Percentiles rank a stretch among this genome's conserved stretches.
Conservation (phyloP, 495 filamentous ascomycete genomes). For the Hypoxylon rickii region DNA sequence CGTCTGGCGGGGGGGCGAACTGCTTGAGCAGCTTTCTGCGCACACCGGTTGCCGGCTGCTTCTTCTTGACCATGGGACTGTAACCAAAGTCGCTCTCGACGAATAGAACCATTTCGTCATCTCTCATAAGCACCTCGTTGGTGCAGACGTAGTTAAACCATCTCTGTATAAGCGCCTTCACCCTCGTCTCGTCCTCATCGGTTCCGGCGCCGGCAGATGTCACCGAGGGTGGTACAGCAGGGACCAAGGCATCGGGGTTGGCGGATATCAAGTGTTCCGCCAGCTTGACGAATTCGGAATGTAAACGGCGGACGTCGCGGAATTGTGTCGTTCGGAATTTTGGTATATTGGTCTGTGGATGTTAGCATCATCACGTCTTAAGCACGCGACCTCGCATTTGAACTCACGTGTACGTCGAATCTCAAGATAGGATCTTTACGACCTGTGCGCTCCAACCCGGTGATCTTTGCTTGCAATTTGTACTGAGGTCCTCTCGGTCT, state of each 20-base stretch:
- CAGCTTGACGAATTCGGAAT: conserved; percentile 94
- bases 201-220: conserved; percentile 95
- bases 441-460: conserved; percentile 86
- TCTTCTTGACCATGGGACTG: conserved; percentile 90
- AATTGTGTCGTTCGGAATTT: conserved; percentile 98
- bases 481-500: conserved; percentile 66
- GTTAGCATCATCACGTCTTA: conserved; percentile 20
- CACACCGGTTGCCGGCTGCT: conserved; percentile 96
- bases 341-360: conserved; percentile 85
- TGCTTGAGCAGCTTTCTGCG: conserved; percentile 95
- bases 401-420: conserved; percentile 93
- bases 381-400: background rate
- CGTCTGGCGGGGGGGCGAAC: conserved; percentile 96
- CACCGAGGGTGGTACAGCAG: conserved; percentile 87
- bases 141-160: conserved; percentile 93
- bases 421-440: conserved; percentile 93
- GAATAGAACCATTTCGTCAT: conserved; percentile 96
- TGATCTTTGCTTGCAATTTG: conserved; percentile 92
- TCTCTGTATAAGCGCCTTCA: conserved; percentile 86
- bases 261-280: conserved; percentile 92
- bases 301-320: conserved; percentile 91
- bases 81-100: conserved; percentile 99
- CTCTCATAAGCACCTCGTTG: conserved; percentile 90
- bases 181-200: conserved; percentile 90
- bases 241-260: conserved; percentile 96